Evolutionary conservation across 345 rosid species (phyloP), one percentile per base, ranked within the genome.

Genomic region (Populus nigra): DNA sequence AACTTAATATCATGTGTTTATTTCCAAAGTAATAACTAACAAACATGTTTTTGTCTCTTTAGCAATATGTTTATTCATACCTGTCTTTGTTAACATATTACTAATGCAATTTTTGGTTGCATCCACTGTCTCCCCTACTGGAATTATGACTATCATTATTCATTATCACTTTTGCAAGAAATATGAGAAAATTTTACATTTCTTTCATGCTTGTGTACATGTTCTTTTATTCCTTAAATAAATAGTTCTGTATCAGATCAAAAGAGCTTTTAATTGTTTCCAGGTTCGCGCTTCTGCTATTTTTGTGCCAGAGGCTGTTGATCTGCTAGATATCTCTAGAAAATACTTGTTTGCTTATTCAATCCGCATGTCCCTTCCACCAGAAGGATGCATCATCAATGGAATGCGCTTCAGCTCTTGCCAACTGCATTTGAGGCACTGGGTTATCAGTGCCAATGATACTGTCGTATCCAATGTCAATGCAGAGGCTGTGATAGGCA

Each of bases 271-370:
- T 68, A 39, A 7, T 5, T 16, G 63, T 43, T 70, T 18, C 31
- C 84, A 96, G 98, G 83, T 92, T 20, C 93, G 93, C 74, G 91
- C 93, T 70, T 96, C 98, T 53, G 87, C 97, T 82, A 91, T 93
- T 41, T 85, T 93, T 75, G 86, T 88, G 41, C 99, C 97, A 0
- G 98, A 96, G 88, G 50, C 29, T 22, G 18, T 90, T 76, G 76
- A 83, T 65, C 87, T 86, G 69, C 71, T 81, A 45, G 23, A 70
- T 71, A 77, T 77, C 8, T 38, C 80, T 33, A 85, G 79, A 0
- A 78, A 71, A 47, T 91, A 84, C 75, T 65, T 55, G 68, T 93
- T 87, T 83, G 86, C 95, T 45, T 93, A 93, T 83, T 91, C 95
- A 76, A 87, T 96, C 71, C 97, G 95, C 65, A 85, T 96, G 92